Evolutionary conservation across 768 basidiomycete genomes (phyloP).

Genomic region (Suillus placidus): DNA sequence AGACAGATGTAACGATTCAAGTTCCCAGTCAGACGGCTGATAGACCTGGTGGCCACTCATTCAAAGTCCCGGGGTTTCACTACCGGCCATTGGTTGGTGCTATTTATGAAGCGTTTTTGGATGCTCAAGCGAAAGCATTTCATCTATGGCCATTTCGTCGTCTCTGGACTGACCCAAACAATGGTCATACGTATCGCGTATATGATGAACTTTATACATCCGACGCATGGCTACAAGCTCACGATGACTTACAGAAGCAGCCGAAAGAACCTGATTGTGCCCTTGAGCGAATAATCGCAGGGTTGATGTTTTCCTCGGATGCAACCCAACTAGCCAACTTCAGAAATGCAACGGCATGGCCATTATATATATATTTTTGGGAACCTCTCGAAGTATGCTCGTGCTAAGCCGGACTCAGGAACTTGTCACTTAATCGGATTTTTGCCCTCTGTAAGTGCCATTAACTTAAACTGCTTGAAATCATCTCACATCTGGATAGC

Average conservation of each 20-base stretch:
- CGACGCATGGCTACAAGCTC: conserved; percentile 18
- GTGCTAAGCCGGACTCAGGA: conserved; percentile 8
- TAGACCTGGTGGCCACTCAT: not conserved
- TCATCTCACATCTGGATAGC: not conserved
- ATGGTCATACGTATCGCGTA: conserved; percentile 10
- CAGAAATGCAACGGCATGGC: conserved; percentile 16
- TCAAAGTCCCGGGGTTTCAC: conserved; percentile 16
- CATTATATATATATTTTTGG: conserved; percentile 22
- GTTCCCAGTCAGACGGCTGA: not conserved
- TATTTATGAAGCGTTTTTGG: conserved; percentile 12
- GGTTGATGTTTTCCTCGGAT: conserved; percentile 15
- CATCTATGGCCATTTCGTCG: conserved; percentile 28
- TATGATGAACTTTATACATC: conserved; percentile 26
- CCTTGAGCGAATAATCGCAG: conserved; percentile 13
- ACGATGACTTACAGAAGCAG: conserved; percentile 20
- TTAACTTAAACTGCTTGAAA: not conserved
- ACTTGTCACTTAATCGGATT: conserved; percentile 21
- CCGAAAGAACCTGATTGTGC: conserved; percentile 15
- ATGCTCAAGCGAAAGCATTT: conserved; percentile 13
- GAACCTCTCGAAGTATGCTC: conserved; percentile 22
- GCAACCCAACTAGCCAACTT: conserved; percentile 8
- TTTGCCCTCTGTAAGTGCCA: conserved; percentile 12
- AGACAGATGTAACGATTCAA: not conserved
- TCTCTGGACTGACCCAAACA: conserved; percentile 10
- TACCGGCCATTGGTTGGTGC: conserved; percentile 18